Evolutionary conservation across 2,329 filamentous ascomycete species (phyloP).

Genomic region (Diaporthe aspalathi): DNA sequence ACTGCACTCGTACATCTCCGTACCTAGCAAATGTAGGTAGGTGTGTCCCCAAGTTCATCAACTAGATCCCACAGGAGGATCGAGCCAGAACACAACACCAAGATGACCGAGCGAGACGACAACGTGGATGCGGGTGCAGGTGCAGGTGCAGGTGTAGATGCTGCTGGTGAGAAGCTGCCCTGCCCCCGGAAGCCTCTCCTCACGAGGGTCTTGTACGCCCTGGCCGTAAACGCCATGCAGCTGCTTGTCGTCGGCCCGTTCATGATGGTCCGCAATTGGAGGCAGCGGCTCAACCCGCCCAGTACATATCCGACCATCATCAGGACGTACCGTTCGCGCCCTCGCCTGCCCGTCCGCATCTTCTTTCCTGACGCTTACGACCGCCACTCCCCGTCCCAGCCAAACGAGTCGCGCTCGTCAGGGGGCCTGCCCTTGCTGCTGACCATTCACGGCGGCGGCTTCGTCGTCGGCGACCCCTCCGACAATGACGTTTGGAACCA

Average conservation of each 20-base stretch:
- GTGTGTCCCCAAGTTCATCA: too few relatives aligned
- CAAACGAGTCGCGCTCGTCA: conserved; percentile 32
- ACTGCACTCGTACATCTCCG: too few relatives aligned
- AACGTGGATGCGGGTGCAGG: neutral
- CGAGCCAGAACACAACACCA: too few relatives aligned
- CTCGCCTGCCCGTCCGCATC: conserved; percentile 43
- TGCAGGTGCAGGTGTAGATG: neutral
- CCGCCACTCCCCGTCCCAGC: conserved; percentile 31
- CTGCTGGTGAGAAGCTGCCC: conserved; percentile 3
- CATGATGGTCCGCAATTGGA: conserved; percentile 29
- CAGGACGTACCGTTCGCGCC: conserved; percentile 33
- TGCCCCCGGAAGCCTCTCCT: conserved; percentile 16
- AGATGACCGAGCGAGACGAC: neutral
- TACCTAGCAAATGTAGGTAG: too few relatives aligned
- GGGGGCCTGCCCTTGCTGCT: conserved; percentile 57
- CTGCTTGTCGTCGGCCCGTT: conserved; percentile 10
- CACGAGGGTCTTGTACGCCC: conserved; percentile 5
- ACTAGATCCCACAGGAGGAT: too few relatives aligned
- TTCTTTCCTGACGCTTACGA: conserved; percentile 53
- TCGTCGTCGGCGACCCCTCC: conserved; percentile 55
- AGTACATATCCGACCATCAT: conserved; percentile 21
- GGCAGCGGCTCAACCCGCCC: conserved; percentile 14
- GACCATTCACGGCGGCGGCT: conserved; percentile 65
- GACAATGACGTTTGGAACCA: conserved; percentile 61
- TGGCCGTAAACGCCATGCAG: conserved; percentile 26